Base-by-base conservation (phyloP, 2,329 filamentous ascomycete genomes). In the Cladophialophora chaetospira region DNA sequence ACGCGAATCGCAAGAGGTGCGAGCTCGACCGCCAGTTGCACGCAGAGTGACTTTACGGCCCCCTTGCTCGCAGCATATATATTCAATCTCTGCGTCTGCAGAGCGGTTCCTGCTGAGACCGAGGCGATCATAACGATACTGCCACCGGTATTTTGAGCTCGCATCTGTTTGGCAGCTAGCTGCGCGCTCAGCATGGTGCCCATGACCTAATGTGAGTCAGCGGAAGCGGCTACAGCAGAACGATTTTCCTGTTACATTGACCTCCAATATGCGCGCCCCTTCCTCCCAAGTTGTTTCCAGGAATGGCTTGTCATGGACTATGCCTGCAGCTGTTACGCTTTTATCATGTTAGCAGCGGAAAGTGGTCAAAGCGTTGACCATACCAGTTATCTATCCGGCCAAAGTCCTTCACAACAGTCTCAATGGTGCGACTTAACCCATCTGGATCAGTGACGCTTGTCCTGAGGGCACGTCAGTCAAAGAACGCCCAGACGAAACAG, bases 161-260 rank as follows among this genome's bases (percentile, higher is more conserved):
- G 77, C 75, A 83, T 82, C 26, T 77, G 74, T 56, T 75, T 72
- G 0, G 77, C 79, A 1, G 77, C 79, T 6, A 78, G 65, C 61
- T 82, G 76, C 0, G 78, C 77, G 6, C 70, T 73, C 57, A 75
- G 78, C 61, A 75, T 78, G 2, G 74, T 67, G 1, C 77, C 77
- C 47, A 71, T 64, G 15, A 75, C 71, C 57, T 81, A 79, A 11
- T 51, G 77, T 0, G 64, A 2, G 75, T 67, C 11, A 79, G 65
- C 26, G 72, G 69, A 48, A 73, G 67, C 56, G 74, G 72, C n/a
- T 74, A 71, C 15, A 21, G 26, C n/a, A 8, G 15, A 21, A 11
- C 8, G 4, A 23, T 72, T 69, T 64, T 72, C 72, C 2, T 69
- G 71, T 13, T 73, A 77, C 75, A 56, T 78, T 78, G 35, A 77